These are phyloP conservation scores for Ustilago vetiveriae DNA, from an alignment of 1,284 basidiomycete genomes.

Conservation along the genomic window DNA sequence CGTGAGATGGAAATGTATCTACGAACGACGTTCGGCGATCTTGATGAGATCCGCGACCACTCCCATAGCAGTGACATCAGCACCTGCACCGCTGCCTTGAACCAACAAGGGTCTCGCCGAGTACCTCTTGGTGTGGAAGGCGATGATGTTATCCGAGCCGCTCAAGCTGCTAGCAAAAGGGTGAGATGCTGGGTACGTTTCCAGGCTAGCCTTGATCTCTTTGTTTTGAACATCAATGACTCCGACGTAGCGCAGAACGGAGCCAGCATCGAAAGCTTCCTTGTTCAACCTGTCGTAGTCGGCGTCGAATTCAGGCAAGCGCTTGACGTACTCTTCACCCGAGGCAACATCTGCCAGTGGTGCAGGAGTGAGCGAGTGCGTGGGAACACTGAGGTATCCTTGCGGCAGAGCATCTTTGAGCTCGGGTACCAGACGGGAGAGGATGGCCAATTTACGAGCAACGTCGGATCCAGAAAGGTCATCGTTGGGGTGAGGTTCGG, in stretches of 20 bases:
- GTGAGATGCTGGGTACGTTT: slow-evolving; percentile 88
- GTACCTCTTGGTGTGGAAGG: slow-evolving; percentile 88
- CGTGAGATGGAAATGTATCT: too few species aligned
- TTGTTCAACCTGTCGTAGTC: slow-evolving; percentile 80
- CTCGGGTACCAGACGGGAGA: slow-evolving; percentile 74
- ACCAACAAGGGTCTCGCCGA: slow-evolving; percentile 79
- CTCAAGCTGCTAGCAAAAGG: slow-evolving; percentile 94
- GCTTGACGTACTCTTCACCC: slow-evolving; percentile 76
- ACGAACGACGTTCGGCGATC: slow-evolving; percentile 66
- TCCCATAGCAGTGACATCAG: slow-evolving; percentile 97
- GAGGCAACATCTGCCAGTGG: slow-evolving; percentile 74
- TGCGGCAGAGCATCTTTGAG: slow-evolving; percentile 70
- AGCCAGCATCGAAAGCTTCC: slow-evolving; percentile 79
- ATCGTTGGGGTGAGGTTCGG: slow-evolving; percentile 95
- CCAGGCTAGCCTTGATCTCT: slow-evolving; percentile 84
- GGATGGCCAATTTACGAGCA: slow-evolving; percentile 93
- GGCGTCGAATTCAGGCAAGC: slow-evolving; percentile 84
- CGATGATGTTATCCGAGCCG: slow-evolving; percentile 96
- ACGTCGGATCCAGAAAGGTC: slow-evolving; percentile 97
- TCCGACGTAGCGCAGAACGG: slow-evolving; percentile 91
- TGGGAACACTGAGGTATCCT: slow-evolving; percentile 83
- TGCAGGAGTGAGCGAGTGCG: slow-evolving; percentile 84
- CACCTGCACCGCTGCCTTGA: slow-evolving; percentile 94
- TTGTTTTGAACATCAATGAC: slow-evolving; percentile 84
- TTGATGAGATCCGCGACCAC: slow-evolving; percentile 78